These are phyloP conservation scores for Kalmusia sp. DNA, from an alignment of 2,329 filamentous ascomycete genomes.

Conservation along the genomic window DNA sequence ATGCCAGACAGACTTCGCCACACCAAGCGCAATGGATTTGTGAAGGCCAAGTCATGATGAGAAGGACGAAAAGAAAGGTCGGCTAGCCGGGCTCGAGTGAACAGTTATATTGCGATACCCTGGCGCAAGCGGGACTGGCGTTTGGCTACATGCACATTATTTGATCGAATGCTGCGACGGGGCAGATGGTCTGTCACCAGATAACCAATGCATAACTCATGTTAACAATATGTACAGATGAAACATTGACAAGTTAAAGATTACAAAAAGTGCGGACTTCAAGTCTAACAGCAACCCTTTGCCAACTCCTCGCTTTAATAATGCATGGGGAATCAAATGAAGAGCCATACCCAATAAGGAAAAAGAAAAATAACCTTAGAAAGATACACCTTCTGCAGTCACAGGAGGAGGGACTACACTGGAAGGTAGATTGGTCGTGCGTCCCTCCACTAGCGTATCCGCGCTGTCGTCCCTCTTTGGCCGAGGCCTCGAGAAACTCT, in stretches of 20 bases:
- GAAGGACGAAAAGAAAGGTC: not conserved
- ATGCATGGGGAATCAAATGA: conserved; percentile 4
- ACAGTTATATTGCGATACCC: not conserved
- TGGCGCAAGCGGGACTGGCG: not conserved
- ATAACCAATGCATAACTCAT: conserved; percentile 6
- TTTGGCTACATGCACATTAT: not conserved
- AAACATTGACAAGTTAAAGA: conserved; percentile 11
- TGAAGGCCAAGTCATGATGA: not conserved
- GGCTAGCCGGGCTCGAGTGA: no score
- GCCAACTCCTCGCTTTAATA: conserved; percentile 11
- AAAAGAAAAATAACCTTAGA: not conserved
- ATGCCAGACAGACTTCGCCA: no score
- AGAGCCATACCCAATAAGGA: not conserved
- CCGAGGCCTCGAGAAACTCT: conserved; percentile 10
- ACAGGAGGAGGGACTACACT: conserved; percentile 5
- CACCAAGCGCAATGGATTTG: no score
- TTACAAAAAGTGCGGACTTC: not conserved
- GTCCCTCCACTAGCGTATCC: conserved; percentile 5
- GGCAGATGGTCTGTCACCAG: conserved; percentile 12
- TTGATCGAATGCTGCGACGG: not conserved
- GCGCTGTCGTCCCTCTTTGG: conserved; percentile 7
- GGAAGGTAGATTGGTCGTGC: no score
- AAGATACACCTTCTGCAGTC: conserved; percentile 5
- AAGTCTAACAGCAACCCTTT: not conserved
- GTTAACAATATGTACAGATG: conserved; percentile 27